phyloP scores from a whole-genome alignment of 2,329 filamentous ascomycete genomes.

The Pochonia chlamydosporia region DNA sequence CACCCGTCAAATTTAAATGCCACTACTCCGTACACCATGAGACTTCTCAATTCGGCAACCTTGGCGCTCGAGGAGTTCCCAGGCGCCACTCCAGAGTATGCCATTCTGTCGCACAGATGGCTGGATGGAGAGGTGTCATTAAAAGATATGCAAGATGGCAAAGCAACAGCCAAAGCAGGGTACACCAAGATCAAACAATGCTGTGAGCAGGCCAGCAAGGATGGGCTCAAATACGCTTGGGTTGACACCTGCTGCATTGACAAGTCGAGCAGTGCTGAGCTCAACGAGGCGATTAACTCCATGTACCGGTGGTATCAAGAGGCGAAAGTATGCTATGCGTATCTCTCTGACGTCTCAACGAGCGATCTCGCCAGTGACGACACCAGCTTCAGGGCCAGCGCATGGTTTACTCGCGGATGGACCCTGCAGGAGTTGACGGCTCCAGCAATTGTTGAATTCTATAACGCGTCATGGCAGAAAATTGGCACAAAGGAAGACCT shows the following conservation, averaged over 20 bases:
- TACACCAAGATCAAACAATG: background rate
- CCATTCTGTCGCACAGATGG: conserved; percentile 18
- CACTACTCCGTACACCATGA: background rate
- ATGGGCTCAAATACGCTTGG: conserved; percentile 6
- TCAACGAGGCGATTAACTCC: background rate
- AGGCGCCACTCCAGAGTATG: conserved; percentile 7
- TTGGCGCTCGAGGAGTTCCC: background rate
- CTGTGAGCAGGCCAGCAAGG: conserved; percentile 1
- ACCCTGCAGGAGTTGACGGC: background rate
- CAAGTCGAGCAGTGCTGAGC: background rate
- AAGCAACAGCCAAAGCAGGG: background rate
- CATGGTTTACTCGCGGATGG: background rate
- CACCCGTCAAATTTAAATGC: background rate
- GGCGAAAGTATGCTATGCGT: conserved; percentile 6
- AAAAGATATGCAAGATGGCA: conserved; percentile 7
- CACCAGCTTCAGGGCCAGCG: background rate
- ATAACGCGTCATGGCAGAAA: background rate
- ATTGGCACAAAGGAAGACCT: background rate
- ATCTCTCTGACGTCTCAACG: background rate
- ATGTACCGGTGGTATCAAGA: background rate
- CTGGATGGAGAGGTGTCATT: conserved; percentile 13
- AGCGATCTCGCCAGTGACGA: background rate
- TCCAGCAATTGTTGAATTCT: background rate
- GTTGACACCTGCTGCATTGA: conserved; percentile 3
- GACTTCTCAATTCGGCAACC: background rate